A percentile compares a stretch with the other conserved stretches of the same genome.
Conservation (phyloP, 257 asterid genomes). For the Gardenia jasminoides region DNA sequence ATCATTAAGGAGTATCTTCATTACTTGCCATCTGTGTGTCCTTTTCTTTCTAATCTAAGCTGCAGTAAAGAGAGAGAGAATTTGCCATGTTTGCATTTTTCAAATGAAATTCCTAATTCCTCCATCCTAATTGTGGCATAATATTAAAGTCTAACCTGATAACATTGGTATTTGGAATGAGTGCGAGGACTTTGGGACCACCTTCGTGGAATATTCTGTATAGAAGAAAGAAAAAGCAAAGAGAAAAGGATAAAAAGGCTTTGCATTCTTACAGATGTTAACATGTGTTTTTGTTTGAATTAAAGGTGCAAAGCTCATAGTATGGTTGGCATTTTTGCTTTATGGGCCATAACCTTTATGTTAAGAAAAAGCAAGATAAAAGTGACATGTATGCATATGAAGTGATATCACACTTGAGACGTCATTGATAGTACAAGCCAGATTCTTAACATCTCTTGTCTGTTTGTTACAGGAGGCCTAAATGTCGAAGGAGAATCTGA, state of each 20-base stretch:
- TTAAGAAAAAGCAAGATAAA: neutral
- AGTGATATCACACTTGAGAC: neutral
- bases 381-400: neutral
- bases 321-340: neutral
- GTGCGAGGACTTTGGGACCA: neutral
- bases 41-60: neutral
- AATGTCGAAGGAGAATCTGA: conserved; percentile 95
- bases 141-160: neutral
- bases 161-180: neutral
- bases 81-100: neutral
- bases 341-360: neutral
- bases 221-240: neutral
- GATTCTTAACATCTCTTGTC: neutral
- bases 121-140: neutral
- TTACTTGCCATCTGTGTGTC: neutral
- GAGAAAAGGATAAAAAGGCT: neutral
- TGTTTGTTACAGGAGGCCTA: conserved; percentile 72
- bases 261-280: neutral
- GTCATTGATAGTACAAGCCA: neutral
- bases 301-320: neutral
- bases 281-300: neutral
- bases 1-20: neutral
- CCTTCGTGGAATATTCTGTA: neutral
- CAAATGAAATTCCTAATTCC: neutral
- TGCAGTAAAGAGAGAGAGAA: neutral